Evolutionary conservation across 805 yeast genomes (phyloP).

Genomic region (Schwanniomyces yamadae): DNA sequence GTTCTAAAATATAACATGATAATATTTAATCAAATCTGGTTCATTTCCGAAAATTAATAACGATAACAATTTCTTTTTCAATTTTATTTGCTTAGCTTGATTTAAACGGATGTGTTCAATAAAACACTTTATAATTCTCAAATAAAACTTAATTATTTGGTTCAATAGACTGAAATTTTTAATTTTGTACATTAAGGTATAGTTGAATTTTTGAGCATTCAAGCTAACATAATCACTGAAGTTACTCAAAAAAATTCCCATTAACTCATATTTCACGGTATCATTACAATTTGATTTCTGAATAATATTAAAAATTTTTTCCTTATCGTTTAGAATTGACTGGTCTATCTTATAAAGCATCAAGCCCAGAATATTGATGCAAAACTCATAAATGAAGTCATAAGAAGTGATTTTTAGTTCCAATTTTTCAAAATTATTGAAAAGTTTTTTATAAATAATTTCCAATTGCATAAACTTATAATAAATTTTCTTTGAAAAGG

Average conservation of each 20-base stretch:
- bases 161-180: conserved; percentile 2
- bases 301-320: not conserved
- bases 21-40: conserved; percentile 10
- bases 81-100: no score
- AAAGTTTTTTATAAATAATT: conserved; percentile 1
- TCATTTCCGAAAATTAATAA: conserved; percentile 17
- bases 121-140: conserved; percentile 2
- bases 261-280: conserved; percentile 5
- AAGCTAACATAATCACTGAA: no score
- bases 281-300: not conserved
- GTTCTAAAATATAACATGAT: conserved; percentile 8
- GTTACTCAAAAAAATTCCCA: no score
- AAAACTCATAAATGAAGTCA: conserved; percentile 2
- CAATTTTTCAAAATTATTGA: not conserved
- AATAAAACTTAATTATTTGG: conserved; percentile 3
- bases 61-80: conserved; percentile 12
- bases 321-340: not conserved
- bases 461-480: conserved; percentile 4
- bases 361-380: conserved; percentile 4
- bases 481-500: not conserved
- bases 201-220: conserved; percentile 1
- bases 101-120: not conserved
- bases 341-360: conserved; percentile 1
- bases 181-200: not conserved
- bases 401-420: not conserved